These are phyloP conservation scores for Mortierella sp. DNA, from an alignment of 371 early-diverging fungal species.

Conservation along the genomic window DNA sequence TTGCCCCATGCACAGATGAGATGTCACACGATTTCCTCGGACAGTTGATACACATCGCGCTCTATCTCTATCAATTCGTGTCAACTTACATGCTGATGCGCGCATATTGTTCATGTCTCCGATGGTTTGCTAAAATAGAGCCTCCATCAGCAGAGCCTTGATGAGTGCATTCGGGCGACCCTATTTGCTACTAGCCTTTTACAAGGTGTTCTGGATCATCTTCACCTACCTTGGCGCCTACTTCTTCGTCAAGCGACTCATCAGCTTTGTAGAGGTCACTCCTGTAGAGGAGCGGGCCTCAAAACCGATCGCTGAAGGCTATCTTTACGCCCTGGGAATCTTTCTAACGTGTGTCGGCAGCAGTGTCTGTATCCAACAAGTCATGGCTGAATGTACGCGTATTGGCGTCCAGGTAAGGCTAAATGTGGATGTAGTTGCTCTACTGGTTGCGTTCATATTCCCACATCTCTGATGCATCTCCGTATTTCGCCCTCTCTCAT, in stretches of 20 bases:
- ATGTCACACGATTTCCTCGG: no score
- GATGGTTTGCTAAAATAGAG: conserved; percentile 23
- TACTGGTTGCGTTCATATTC: background rate
- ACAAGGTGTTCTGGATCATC: conserved; percentile 68
- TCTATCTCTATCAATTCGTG: background rate
- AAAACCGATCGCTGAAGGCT: conserved; percentile 47
- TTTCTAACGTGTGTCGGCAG: conserved; percentile 56
- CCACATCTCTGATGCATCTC: background rate
- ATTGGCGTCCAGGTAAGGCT: conserved; percentile 65
- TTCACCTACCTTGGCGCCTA: conserved; percentile 67
- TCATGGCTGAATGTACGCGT: conserved; percentile 63
- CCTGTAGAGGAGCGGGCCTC: background rate
- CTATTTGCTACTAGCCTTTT: conserved; percentile 63
- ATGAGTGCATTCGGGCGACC: conserved; percentile 59
- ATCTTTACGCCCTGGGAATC: conserved; percentile 60
- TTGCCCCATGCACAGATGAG: no score
- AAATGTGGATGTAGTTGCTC: background rate
- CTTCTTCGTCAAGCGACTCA: conserved; percentile 57
- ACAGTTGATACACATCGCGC: no score
- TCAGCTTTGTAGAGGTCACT: conserved; percentile 52
- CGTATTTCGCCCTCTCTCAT: no score
- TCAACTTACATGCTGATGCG: conserved; percentile 16
- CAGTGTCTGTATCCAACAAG: conserved; percentile 68
- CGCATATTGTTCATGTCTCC: conserved; percentile 9
- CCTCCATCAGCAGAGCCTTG: conserved; percentile 57